Percentiles rank a stretch among this genome's conserved stretches.
Conservation (phyloP, 495 filamentous ascomycete genomes). For the Podospora pseudocomata region DNA sequence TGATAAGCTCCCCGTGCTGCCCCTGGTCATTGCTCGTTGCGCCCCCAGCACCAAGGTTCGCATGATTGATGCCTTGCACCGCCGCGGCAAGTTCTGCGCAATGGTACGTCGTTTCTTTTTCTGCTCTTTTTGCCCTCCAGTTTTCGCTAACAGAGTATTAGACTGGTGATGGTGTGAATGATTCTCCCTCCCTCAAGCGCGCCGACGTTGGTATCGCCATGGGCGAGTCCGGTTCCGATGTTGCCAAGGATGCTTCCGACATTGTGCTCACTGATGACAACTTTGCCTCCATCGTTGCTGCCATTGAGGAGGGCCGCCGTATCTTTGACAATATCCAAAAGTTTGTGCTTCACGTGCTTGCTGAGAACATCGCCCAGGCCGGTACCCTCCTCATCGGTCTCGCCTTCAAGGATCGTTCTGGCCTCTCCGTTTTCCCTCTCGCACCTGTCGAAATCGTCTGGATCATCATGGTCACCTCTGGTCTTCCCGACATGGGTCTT, state of each 20-base stretch:
- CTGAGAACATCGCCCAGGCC: slow-evolving; percentile 74
- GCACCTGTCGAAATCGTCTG: slow-evolving; percentile 72
- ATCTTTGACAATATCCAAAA: slow-evolving; percentile 83
- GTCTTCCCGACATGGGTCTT: slow-evolving; percentile 70
- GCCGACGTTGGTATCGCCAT: slow-evolving; percentile 86
- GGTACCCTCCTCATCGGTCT: slow-evolving; percentile 65
- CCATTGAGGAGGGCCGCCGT: slow-evolving; percentile 68
- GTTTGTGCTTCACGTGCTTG: slow-evolving; percentile 69
- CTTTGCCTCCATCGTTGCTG: slow-evolving; percentile 71
- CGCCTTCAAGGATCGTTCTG: slow-evolving; percentile 61
- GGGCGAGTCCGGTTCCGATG: slow-evolving; percentile 78
- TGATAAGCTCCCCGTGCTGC: slow-evolving; percentile 54
- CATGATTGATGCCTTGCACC: slow-evolving; percentile 66
- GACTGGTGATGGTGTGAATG: slow-evolving; percentile 79
- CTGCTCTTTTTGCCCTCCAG: background rate
- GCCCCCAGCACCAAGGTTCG: slow-evolving; percentile 62
- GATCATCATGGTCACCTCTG: slow-evolving; percentile 76
- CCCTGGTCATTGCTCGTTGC: slow-evolving; percentile 63
- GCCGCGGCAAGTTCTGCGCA: slow-evolving; percentile 54
- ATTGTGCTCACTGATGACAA: slow-evolving; percentile 88
- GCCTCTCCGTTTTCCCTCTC: slow-evolving; percentile 69
- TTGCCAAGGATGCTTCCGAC: slow-evolving; percentile 81
- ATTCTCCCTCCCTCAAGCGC: slow-evolving; percentile 69
- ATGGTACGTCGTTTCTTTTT: slow-evolving; percentile 40
- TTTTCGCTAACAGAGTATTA: slow-evolving; percentile 6